Evolutionary conservation across 306 rosid genomes (phyloP), one percentile per base, ranked within the genome.

Genomic region (Glycyrrhiza uralensis): DNA sequence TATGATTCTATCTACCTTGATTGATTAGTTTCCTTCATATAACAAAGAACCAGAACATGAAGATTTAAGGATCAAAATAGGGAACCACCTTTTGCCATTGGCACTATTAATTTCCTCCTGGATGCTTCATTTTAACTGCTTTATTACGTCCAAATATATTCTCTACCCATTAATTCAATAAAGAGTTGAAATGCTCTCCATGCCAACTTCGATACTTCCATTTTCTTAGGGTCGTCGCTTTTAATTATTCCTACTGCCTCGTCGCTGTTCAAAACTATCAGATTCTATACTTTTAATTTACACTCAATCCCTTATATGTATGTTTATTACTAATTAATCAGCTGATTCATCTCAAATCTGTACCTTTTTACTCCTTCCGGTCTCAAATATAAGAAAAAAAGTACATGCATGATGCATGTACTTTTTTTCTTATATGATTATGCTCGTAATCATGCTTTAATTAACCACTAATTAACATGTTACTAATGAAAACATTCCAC

Each of bases 121-220:
- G 74, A 66, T 83, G 79, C 81, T 75, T 72, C 78, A 15, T 23
- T 75, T 76, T 49, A 54, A 42, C 45, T 69, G 73, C 56, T 80
- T 35, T 58, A 26, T 71, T 41, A 65, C 66, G 52, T 78, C 71
- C 64, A 81, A 19, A 69, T 23, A 65, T 81, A 84, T 81, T 84
- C 88, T 18, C 52, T 30, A 12, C 81, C 65, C 76, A 65, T 69
- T 66, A n/a, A n/a, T 26, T 1, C n/a, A n/a, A n/a, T 18, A 66
- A 13, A 20, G 74, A 52, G 66, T 78, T 76, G 80, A 81, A 64
- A 60, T 75, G 36, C 72, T 75, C 38, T 42, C 71, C n/a, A n/a
- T n/a, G n/a, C n/a, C 30, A 82, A 66, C 76, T 76, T 65, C 71
- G 73, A 83, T 75, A 75, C 80, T 84, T 80, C 50, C 3, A 59